These are phyloP conservation scores for Chenopodium quinoa DNA, from an alignment of 148 eudicot species.

Conservation along the genomic window DNA sequence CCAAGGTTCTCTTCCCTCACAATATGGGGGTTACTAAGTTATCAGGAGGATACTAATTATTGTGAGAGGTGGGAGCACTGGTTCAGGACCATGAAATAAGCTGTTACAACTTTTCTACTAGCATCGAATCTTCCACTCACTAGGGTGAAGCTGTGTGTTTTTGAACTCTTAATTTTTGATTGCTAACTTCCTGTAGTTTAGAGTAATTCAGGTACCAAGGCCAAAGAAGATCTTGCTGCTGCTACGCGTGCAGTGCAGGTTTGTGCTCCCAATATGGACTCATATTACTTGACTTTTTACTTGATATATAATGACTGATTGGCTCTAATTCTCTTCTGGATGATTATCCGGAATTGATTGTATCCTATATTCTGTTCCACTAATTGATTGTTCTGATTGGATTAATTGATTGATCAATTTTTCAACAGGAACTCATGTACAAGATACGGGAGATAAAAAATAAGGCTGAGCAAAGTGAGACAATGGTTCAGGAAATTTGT, in stretches of 20 bases:
- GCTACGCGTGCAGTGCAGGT: slow-evolving; percentile 99
- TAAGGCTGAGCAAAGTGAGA: slow-evolving; percentile 97
- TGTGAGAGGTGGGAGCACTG: neutral
- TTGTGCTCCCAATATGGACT: slow-evolving; percentile 17
- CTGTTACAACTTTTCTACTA: neutral
- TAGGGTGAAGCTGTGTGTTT: neutral
- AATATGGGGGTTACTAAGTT: too few species aligned
- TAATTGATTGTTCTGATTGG: neutral
- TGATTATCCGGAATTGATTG: neutral
- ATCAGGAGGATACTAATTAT: neutral
- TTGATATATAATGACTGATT: too few species aligned
- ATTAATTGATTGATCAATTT: slow-evolving; percentile 5
- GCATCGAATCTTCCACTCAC: neutral
- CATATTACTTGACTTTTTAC: neutral
- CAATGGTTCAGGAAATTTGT: slow-evolving; percentile 99
- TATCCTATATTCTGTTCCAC: neutral
- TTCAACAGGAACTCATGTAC: slow-evolving; percentile 81
- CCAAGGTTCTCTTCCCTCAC: neutral
- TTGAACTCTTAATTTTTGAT: slow-evolving; percentile 7
- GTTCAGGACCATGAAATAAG: neutral
- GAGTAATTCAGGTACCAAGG: slow-evolving; percentile 99
- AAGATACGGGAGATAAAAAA: slow-evolving; percentile 93
- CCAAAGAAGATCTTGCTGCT: slow-evolving; percentile 97
- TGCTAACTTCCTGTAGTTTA: slow-evolving; percentile 45
- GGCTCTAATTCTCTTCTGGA: neutral